Percentiles rank a stretch among this genome's conserved stretches.
Conservation (phyloP, 805 yeast species). For the Monosporozyma unispora region DNA sequence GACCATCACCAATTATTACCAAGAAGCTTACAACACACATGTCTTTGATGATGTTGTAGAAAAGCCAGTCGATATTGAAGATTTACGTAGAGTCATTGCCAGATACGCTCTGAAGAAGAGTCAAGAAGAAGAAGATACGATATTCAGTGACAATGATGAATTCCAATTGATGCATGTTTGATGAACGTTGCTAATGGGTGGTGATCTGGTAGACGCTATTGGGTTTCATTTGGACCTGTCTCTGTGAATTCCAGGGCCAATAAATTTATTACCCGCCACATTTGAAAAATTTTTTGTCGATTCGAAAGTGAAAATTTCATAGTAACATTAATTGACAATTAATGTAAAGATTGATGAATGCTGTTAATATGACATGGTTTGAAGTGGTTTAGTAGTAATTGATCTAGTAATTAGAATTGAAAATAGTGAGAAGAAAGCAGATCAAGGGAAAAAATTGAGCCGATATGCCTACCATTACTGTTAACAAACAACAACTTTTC, state of each 20-base stretch:
- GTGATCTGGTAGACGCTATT: too few relatives aligned
- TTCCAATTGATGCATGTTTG: not conserved
- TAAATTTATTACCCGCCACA: not conserved
- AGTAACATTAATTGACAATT: not conserved
- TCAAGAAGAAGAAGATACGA: constrained; percentile 26
- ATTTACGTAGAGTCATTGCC: constrained; percentile 22
- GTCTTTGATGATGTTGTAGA: constrained; percentile 63
- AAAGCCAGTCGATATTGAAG: constrained; percentile 44
- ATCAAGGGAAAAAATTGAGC: not conserved
- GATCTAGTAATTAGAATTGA: not conserved
- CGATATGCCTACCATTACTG: constrained; percentile 90
- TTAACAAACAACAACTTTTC: constrained; percentile 88
- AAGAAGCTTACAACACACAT: constrained; percentile 49
- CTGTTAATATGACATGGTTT: not conserved
- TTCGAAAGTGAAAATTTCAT: not conserved
- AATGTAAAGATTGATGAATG: not conserved
- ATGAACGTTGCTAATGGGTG: too few relatives aligned
- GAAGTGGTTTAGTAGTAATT: not conserved
- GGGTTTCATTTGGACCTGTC: not conserved
- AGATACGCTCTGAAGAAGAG: constrained; percentile 26
- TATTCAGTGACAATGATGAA: constrained; percentile 22
- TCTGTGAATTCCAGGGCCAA: too few relatives aligned
- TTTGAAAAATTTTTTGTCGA: not conserved
- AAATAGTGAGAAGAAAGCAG: not conserved
- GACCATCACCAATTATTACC: constrained; percentile 61